phyloP scores from a whole-genome alignment of 2,329 filamentous ascomycete species.

The Aspergillus bombycis region DNA sequence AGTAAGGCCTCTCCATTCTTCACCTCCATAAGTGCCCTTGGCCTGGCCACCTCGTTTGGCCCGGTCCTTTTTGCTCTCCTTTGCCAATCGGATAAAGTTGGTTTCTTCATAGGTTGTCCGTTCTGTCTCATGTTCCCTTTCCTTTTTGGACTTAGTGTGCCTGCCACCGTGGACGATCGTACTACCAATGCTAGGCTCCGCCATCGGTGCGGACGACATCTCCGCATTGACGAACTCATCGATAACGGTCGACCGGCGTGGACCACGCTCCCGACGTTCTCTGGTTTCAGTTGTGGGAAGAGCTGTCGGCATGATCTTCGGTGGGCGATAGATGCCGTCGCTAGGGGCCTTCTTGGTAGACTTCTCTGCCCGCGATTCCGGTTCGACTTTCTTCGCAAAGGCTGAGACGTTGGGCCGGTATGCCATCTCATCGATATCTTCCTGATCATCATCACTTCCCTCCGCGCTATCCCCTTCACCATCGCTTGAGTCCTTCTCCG shows the following conservation, averaged over 20 bases:
- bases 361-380: constrained; percentile 32
- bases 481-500: constrained; percentile 30
- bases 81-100: constrained; percentile 86
- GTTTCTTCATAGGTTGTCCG: constrained; percentile 84
- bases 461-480: constrained; percentile 30
- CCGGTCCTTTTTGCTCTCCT: constrained; percentile 83
- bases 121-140: constrained; percentile 78
- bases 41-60: constrained; percentile 60
- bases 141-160: constrained; percentile 73
- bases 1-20: constrained; percentile 87
- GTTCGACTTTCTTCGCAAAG: constrained; percentile 45
- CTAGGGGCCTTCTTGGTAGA: constrained; percentile 33
- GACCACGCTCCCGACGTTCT: constrained; percentile 64
- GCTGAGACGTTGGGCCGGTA: constrained; percentile 64
- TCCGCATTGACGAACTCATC: constrained; percentile 91
- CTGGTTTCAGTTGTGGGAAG: constrained; percentile 70
- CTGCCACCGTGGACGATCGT: constrained; percentile 81
- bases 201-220: constrained; percentile 76
- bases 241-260: constrained; percentile 77
- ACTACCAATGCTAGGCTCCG: constrained; percentile 88
- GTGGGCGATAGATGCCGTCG: constrained; percentile 83
- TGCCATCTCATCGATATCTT: constrained; percentile 61
- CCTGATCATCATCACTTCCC: constrained; percentile 44
- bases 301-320: constrained; percentile 80
- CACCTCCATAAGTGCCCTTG: constrained; percentile 75